A percentile compares a stretch with the other conserved stretches of the same genome.
Conservation (phyloP, 2,329 filamentous ascomycete genomes). For the Xylaria sp. region DNA sequence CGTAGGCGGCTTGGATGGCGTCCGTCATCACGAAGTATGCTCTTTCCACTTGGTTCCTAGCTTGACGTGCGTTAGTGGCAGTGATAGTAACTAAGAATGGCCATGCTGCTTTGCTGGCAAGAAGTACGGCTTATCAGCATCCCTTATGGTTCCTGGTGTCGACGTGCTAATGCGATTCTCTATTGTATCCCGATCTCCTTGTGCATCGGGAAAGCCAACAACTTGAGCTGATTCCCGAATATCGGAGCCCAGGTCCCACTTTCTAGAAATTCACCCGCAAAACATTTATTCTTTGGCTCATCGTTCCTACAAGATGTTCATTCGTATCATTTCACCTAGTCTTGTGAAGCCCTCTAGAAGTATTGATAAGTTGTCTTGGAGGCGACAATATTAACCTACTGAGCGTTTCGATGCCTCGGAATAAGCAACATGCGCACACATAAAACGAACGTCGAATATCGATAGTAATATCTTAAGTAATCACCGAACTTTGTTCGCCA, state of each 20-base stretch:
- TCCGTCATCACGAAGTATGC: constrained; percentile 26
- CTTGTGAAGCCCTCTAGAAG: background rate
- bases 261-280: background rate
- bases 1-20: constrained; percentile 47
- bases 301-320: background rate
- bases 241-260: constrained; percentile 16
- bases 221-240: constrained; percentile 22
- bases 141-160: background rate
- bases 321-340: background rate
- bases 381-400: background rate
- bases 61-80: too few relatives aligned
- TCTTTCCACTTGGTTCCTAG: constrained; percentile 18
- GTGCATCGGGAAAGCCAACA: constrained; percentile 18
- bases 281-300: background rate
- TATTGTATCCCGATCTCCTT: constrained; percentile 1
- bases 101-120: background rate
- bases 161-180: background rate
- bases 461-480: background rate
- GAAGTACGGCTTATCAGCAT: background rate
- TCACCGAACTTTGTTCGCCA: background rate
- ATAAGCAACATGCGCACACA: background rate
- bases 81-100: background rate
- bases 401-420: background rate
- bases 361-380: background rate
- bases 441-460: background rate